Conservation (phyloP, 164 flowering plant genomes). For the grape (Vitis vinifera) region ASM3070453v1 NC_081810.1:22226001-22226500, state of each 20-base stretch:
- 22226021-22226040: too few species aligned
- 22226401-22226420: slow-evolving; percentile 58
- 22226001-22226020: too few species aligned
- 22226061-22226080: too few species aligned
- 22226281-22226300: neutral
- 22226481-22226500: slow-evolving; percentile 81
- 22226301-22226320: neutral
- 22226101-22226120: too few species aligned
- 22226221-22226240: neutral
- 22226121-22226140: too few species aligned
- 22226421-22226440: slow-evolving; percentile 56
- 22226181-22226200: too few species aligned
- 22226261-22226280: neutral
- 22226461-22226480: slow-evolving; percentile 58
- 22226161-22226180: too few species aligned
- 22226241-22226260: neutral
- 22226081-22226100: too few species aligned
- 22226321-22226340: slow-evolving; percentile 2
- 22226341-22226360: slow-evolving; percentile 43
- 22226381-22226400: slow-evolving; percentile 66
- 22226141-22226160: too few species aligned
- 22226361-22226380: slow-evolving; percentile 70
- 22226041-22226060: too few species aligned
- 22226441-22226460: slow-evolving; percentile 58
- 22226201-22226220: too few species aligned